These are phyloP conservation scores for Alectoria sarmentosa DNA, from an alignment of 495 filamentous ascomycete genomes.

Conservation along the genomic window DNA sequence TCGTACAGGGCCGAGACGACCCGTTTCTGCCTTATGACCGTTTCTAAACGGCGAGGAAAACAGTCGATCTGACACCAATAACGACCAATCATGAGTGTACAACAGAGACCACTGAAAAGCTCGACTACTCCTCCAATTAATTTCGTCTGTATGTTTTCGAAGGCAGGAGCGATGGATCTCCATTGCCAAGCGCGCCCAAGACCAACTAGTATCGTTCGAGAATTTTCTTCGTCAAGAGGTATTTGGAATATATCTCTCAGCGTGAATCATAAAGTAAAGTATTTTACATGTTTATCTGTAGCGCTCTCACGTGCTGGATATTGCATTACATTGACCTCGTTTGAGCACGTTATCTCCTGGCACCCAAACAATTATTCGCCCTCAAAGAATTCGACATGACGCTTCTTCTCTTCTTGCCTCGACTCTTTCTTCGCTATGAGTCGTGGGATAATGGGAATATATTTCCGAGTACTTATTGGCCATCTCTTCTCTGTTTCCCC, in stretches of 20 bases:
- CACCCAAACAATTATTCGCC: neutral
- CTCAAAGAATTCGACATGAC: neutral
- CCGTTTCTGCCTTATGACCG: neutral
- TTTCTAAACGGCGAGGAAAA: neutral
- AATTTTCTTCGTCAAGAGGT: neutral
- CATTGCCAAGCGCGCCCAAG: neutral
- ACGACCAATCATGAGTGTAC: neutral
- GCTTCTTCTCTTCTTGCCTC: no score
- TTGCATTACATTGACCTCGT: neutral
- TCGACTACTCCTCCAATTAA: neutral
- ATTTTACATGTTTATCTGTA: no score
- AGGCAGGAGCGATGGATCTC: neutral
- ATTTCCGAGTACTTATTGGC: neutral
- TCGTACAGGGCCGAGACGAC: neutral
- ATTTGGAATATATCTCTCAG: no score
- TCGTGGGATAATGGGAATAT: neutral
- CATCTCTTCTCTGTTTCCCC: neutral
- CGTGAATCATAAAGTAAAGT: no score
- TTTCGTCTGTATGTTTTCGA: neutral
- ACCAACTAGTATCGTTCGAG: neutral
- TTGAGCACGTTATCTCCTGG: neutral
- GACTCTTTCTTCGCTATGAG: no score
- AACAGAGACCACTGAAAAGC: neutral
- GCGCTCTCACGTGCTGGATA: neutral
- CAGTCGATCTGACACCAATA: neutral